Evolutionary conservation across 768 basidiomycete genomes (phyloP), one percentile per base, ranked within the genome.

Genomic region (Leucosporidium scottii): DNA sequence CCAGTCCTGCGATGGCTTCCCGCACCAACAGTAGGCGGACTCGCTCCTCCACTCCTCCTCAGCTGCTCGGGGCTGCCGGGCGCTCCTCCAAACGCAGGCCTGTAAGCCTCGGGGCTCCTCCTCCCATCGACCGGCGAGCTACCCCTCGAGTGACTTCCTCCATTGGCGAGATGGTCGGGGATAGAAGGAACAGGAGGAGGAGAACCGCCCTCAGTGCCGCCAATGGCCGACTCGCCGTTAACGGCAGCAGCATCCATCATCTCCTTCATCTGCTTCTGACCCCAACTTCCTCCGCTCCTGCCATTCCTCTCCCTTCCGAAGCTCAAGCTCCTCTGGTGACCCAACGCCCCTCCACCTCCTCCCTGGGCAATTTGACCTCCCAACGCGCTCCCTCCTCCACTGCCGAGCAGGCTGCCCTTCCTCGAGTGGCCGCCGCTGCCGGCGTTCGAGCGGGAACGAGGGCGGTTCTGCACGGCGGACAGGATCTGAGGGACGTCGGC

Each of bases 401-500:
- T 51, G 0, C 69, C 69, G 17, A 64, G 34, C n/a, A 64, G 49
- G 21, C 34, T 48, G 48, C 65, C 59, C 51, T 58, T 64, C 2
- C 66, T 28, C 15, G 55, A 49, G 36, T 67, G 70, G 7, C 63
- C 56, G 9, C 31, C 48, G n/a, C 27, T 18, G 20, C 30, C 12
- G 17, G 55, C 55, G 31, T 57, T 57, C 23, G 30, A 31, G 59
- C 59, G 59, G 15, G 39, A 47, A 18, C 71, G 51, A 0, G 76
- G 39, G 69, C 80, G 78, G 30, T 78, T 78, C 28, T 75, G 67
- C 53, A 81, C 77, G 48, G 78, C 76, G 30, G 76, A 69, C 69
- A 82, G 77, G 74, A 82, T 80, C 25, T 74, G 68, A 75, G 93
- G 90, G 10, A 93, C 93, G 78, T 99, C 94, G 53, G 91, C 84